Evolutionary conservation across 257 asterid genomes (phyloP).

Genomic region (Datura wrightii): DNA sequence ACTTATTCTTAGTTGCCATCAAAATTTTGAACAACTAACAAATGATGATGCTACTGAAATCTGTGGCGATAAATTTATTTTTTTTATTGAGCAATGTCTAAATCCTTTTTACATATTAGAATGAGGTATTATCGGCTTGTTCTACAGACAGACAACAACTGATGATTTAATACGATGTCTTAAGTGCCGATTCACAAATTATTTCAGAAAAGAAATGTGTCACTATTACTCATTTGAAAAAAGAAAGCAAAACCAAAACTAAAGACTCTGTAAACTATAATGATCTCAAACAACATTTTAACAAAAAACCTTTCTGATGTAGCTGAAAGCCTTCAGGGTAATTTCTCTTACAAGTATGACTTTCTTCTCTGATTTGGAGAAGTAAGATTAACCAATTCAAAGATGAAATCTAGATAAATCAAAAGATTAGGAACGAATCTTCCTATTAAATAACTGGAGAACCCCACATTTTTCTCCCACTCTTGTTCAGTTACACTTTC

Average conservation of each 20-base stretch:
- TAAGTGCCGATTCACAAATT: background rate
- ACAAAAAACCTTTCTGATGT: background rate
- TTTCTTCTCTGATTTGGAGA: too few species aligned
- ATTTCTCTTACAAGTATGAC: background rate
- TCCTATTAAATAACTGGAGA: too few species aligned
- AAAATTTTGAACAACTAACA: background rate
- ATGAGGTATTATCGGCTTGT: too few species aligned
- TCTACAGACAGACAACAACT: background rate
- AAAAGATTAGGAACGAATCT: too few species aligned
- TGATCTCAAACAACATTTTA: background rate
- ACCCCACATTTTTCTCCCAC: too few species aligned
- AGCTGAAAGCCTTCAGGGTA: constrained; percentile 6
- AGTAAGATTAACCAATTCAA: too few species aligned
- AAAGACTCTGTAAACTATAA: background rate
- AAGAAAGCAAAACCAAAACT: background rate
- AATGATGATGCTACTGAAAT: background rate
- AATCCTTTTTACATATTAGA: too few species aligned
- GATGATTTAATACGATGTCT: background rate
- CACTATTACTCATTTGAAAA: background rate
- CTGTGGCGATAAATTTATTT: background rate
- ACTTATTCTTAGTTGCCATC: too few species aligned
- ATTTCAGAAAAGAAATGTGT: background rate
- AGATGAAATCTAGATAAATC: too few species aligned
- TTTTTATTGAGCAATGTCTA: background rate
- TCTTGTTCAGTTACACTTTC: too few species aligned